Evolutionary conservation across 2,329 filamentous ascomycete species (phyloP).

Genomic region (Cercospora janseana): DNA sequence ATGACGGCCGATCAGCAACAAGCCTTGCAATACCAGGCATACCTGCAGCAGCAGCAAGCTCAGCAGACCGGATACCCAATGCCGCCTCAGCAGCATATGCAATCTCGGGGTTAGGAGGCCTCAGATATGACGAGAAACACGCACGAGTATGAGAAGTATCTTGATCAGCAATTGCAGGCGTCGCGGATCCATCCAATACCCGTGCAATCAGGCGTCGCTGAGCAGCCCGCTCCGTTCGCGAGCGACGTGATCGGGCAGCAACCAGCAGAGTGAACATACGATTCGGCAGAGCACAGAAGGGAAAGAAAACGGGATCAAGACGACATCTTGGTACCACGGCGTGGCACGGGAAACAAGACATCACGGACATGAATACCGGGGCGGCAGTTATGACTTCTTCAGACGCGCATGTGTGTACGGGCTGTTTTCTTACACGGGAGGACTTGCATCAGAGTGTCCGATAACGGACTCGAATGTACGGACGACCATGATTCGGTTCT

Average conservation of each 20-base stretch:
- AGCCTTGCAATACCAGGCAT: constrained; percentile 42
- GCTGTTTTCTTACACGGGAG: too few relatives aligned
- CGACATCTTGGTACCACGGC: constrained; percentile 10
- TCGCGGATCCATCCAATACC: background rate
- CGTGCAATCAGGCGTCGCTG: background rate
- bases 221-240: background rate
- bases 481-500: too few relatives aligned
- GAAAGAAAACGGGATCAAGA: constrained; percentile 10
- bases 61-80: constrained; percentile 40
- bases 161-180: background rate
- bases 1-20: constrained; percentile 43
- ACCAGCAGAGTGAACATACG: constrained; percentile 7
- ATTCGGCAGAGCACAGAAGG: constrained; percentile 12
- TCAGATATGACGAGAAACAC: constrained; percentile 6
- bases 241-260: constrained; percentile 1
- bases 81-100: constrained; percentile 39
- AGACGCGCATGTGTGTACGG: constrained; percentile 10
- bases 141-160: constrained; percentile 5
- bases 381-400: constrained; percentile 11
- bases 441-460: too few relatives aligned
- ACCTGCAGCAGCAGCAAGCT: constrained; percentile 40
- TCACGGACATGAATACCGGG: constrained; percentile 12
- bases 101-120: constrained; percentile 27
- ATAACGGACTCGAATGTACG: too few relatives aligned
- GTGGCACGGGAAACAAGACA: constrained; percentile 11